Evolutionary conservation across 2,329 filamentous ascomycete genomes (phyloP).

Genomic region (Sporothrix dimorphospora): DNA sequence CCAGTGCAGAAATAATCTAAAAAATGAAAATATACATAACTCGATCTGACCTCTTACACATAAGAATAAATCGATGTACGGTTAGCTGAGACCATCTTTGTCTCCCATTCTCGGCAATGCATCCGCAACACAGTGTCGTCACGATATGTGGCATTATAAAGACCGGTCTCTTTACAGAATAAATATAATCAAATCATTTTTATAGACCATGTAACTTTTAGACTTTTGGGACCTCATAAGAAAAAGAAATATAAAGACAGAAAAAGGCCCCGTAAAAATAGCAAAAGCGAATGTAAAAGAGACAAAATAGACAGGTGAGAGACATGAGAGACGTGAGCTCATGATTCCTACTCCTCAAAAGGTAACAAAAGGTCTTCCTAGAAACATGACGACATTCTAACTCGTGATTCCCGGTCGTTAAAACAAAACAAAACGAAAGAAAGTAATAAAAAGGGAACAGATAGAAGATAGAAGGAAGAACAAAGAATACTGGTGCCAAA

Average conservation of each 20-base stretch:
- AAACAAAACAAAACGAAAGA: background rate
- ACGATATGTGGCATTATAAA: background rate
- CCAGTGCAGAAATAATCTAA: background rate
- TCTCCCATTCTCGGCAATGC: too few species aligned
- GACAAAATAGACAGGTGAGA: background rate
- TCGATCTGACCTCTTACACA: background rate
- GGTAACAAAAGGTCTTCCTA: background rate
- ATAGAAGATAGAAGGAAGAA: background rate
- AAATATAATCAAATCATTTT: background rate
- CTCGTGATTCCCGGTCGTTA: background rate
- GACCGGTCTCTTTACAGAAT: background rate
- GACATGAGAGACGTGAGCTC: slow-evolving; percentile 19
- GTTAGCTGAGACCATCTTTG: too few species aligned
- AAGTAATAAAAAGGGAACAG: background rate
- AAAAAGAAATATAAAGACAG: background rate
- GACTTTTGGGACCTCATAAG: background rate
- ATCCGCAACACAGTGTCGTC: background rate
- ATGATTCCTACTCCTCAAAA: background rate
- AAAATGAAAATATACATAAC: background rate
- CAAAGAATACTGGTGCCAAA: background rate
- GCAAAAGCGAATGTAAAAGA: background rate
- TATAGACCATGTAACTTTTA: background rate
- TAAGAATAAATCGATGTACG: background rate
- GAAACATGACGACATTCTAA: background rate
- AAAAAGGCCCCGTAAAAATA: background rate